Evolutionary conservation across 345 rosid genomes (phyloP), one percentile per base, ranked within the genome.

Genomic region (Brassica carinata): DNA sequence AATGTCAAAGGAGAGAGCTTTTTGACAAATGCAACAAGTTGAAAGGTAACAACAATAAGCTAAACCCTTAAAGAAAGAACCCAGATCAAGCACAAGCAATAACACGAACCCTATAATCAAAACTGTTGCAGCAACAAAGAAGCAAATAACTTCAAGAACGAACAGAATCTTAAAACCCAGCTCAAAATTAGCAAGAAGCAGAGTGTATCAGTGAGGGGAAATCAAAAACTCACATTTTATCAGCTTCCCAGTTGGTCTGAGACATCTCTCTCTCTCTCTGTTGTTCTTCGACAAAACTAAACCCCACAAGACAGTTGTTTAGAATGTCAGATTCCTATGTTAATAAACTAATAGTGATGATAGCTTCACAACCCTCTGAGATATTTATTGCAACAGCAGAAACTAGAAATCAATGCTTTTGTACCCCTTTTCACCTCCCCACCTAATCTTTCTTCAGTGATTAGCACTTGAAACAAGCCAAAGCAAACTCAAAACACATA

Each of bases 241-340:
- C 98, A 79, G 98, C 98, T 91, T 94, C 96, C 98, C 98, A 94
- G 90, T 94, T 94, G 82, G 94, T 91, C 86, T 94, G 98, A 87
- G 98, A 88, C 98, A 88, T 88, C 57, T 82, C 72, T 76, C 15
- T 6, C 5, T 51, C 13, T 88, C 57, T 82, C 69, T 76, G 29
- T 19, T 66, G 80, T 76, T 81, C 81, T 81, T 76, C 14, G 75
- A 66, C 73, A 77, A 69, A 86, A 66, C 48, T 36, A 73, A 61
- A 81, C 75, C 75, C 66, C 82, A 81, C 63, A n/a, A 79, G 76
- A 76, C 84, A 83, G 85, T 83, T 72, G 64, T 53, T 71, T 72
- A 65, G 69, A 84, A 78, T 83, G 84, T 82, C 83, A 84, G 88
- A 84, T 74, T 87, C 86, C 59, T 53, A 80, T 64, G 77, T 77